Conservation (phyloP, 345 rosid species). For the Hibiscus syriacus region DNA sequence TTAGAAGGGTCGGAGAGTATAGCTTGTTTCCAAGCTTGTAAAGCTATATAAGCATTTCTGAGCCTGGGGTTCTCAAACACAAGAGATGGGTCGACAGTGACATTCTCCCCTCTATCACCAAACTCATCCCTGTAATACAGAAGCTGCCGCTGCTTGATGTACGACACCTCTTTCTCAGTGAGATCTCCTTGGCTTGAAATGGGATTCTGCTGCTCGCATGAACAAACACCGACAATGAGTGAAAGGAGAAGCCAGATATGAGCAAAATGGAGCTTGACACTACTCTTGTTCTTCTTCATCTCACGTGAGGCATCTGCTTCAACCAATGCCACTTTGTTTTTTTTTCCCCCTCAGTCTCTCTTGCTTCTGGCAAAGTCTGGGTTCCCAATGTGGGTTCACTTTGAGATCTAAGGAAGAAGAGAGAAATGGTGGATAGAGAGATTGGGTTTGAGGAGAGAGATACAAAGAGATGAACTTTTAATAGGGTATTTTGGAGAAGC, state of each 20-base stretch:
- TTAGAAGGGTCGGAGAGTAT: slow-evolving; percentile 76
- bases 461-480: slow-evolving; percentile 5
- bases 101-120: too few species aligned
- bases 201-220: slow-evolving; percentile 18
- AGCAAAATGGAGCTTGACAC: not conserved
- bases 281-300: slow-evolving; percentile 67
- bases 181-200: slow-evolving; percentile 44
- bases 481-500: slow-evolving; percentile 27
- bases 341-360: not conserved
- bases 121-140: too few species aligned
- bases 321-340: slow-evolving; percentile 19
- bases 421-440: slow-evolving; percentile 7
- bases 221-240: slow-evolving; percentile 15
- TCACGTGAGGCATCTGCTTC: slow-evolving; percentile 63
- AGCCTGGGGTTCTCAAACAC: too few species aligned
- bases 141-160: slow-evolving; percentile 68
- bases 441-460: slow-evolving; percentile 24
- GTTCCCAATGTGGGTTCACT: not conserved
- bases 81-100: too few species aligned
- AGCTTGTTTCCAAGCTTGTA: slow-evolving; percentile 86
- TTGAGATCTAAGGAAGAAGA: slow-evolving; percentile 18
- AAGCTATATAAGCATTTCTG: slow-evolving; percentile 71
- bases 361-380: not conserved
- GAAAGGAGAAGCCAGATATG: slow-evolving; percentile 16
- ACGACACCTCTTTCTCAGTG: slow-evolving; percentile 46